Evolutionary conservation across 2,329 filamentous ascomycete species (phyloP).

Genomic region (Exophiala aquamarina): DNA sequence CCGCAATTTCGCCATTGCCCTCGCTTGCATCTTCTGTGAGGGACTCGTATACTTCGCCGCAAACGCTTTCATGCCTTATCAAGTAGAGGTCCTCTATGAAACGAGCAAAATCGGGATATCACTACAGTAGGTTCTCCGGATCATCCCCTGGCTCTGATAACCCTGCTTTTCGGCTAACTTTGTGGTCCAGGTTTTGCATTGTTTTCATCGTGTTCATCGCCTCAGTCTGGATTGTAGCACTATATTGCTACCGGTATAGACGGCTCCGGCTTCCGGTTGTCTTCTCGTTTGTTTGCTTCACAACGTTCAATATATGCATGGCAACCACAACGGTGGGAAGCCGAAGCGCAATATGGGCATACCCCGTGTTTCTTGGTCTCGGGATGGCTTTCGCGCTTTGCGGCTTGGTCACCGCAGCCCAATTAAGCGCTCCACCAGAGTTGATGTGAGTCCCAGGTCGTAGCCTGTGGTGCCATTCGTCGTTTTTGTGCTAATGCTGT

Average conservation of each 20-base stretch:
- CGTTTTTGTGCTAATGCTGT: too few species aligned
- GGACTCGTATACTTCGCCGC: conserved; percentile 64
- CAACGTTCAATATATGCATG: conserved; percentile 7
- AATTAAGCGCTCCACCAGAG: conserved; percentile 11
- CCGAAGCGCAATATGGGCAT: conserved; percentile 8
- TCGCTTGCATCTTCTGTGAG: conserved; percentile 58
- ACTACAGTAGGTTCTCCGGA: conserved; percentile 5
- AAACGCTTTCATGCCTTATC: conserved; percentile 30
- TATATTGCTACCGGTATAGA: conserved; percentile 1
- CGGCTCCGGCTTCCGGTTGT: conserved; percentile 10
- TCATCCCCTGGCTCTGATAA: neutral
- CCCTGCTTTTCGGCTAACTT: too few species aligned
- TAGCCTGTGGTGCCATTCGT: too few species aligned
- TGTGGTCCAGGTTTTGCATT: conserved; percentile 6
- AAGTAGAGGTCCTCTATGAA: conserved; percentile 11
- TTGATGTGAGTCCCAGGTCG: conserved; percentile 2
- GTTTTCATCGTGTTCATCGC: conserved; percentile 4
- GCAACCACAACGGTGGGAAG: conserved; percentile 1
- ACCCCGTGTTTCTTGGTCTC: conserved; percentile 11
- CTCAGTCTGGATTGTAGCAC: neutral
- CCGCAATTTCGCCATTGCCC: conserved; percentile 60
- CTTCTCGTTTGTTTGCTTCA: conserved; percentile 11
- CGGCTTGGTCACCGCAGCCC: conserved; percentile 8
- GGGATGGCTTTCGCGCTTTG: conserved; percentile 10
- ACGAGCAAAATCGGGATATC: neutral